Conservation (phyloP, 2,329 filamentous ascomycete species). For the Colletotrichum agaves region DNA sequence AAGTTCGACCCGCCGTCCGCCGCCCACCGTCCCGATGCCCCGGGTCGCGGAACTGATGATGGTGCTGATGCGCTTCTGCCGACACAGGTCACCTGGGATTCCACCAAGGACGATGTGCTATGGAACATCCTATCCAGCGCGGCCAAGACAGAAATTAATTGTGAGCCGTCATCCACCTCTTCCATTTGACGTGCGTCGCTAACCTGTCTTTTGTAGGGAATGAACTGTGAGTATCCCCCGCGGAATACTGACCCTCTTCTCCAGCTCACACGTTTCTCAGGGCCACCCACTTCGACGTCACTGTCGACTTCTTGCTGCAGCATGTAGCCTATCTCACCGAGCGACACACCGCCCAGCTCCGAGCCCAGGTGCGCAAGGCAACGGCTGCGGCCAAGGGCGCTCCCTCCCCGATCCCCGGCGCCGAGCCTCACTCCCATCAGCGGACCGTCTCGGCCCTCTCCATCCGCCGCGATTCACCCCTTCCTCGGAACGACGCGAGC, state of each 20-base stretch:
- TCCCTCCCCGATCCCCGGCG: slow-evolving; percentile 66
- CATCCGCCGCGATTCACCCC: slow-evolving; percentile 67
- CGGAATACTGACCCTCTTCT: slow-evolving; percentile 16
- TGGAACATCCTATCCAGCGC: slow-evolving; percentile 91
- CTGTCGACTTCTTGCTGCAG: slow-evolving; percentile 88
- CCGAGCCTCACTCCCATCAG: slow-evolving; percentile 53
- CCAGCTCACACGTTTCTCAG: slow-evolving; percentile 51
- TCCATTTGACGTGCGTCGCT: slow-evolving; percentile 1
- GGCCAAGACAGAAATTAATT: slow-evolving; percentile 87
- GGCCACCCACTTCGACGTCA: slow-evolving; percentile 82
- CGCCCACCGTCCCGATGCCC: slow-evolving; percentile 29
- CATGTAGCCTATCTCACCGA: slow-evolving; percentile 96
- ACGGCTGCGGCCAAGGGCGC: slow-evolving; percentile 66
- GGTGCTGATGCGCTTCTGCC: slow-evolving; percentile 39
- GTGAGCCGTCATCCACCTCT: slow-evolving; percentile 60
- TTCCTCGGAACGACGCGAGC: slow-evolving; percentile 59
- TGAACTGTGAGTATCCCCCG: slow-evolving; percentile 68
- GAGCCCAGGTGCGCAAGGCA: slow-evolving; percentile 87
- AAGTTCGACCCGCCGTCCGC: slow-evolving; percentile 47
- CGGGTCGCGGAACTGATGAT: not conserved
- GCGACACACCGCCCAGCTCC: slow-evolving; percentile 87
- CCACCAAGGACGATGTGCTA: slow-evolving; percentile 84
- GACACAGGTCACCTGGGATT: slow-evolving; percentile 84
- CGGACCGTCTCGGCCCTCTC: slow-evolving; percentile 66
- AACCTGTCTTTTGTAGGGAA: slow-evolving; percentile 67